Base-by-base conservation (phyloP, 257 asterid genomes). In the Fraxinus cuspidata region DNA sequence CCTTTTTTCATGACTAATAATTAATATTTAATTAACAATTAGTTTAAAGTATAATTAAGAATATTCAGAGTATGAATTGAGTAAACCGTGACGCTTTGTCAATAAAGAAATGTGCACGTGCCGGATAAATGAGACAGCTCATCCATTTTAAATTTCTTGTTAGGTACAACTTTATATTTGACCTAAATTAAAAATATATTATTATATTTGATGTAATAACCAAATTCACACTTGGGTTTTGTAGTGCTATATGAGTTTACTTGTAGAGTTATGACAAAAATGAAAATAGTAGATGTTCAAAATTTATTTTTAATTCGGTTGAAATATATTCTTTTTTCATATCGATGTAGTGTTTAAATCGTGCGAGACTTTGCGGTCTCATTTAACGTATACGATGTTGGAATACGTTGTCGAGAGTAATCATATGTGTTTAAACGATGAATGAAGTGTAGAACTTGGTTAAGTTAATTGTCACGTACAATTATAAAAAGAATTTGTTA, bases 111-210 rank as follows among this genome's bases (percentile, higher is more conserved):
- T 63, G 1, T 63, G 69, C 69, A 63, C 34, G 69, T 63, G 69
- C 32, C 4, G 3, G 13, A 63, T 9, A 63, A 25, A 23, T 4
- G 32, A 0, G 69, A 34, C 2, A 60, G 34, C 69, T 25, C 12
- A 23, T 12, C 67, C 67, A 60, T 60, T 60, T 60, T 60, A 5
- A 60, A n/a, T 60, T 63, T 63, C 69, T 63, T 63, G 18, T 3
- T 63, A 10, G 69, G 69, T 25, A 63, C 34, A 63, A 63, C 69
- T 23, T 63, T 63, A 25, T 25, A 63, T 63, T 63, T 63, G 69
- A 63, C 69, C 69, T 0, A 7, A 6, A 11, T 60, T 60, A 21
- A 23, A 60, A 60, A 60, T 23, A 51, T 18, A 19, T 19, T 53
- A 53, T 53, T 18, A 19, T 53, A 53, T 53, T 53, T 53, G 21